phyloP scores from a whole-genome alignment of 139 green algal species.

The Eudorina sp. region DNA sequence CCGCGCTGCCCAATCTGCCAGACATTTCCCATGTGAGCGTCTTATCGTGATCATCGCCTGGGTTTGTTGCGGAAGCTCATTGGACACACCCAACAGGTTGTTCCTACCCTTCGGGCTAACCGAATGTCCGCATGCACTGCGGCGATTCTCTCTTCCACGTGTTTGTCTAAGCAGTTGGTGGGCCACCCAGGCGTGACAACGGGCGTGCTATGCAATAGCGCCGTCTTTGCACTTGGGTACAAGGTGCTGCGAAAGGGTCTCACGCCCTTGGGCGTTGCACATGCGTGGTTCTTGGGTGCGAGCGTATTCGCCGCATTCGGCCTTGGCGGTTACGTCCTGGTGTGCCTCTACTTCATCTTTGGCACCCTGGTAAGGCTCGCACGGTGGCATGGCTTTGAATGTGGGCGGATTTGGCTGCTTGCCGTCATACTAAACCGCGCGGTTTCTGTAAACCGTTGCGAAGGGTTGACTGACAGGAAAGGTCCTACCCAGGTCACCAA shows the following conservation, averaged over 20 bases:
- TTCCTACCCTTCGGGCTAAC: too few relatives aligned
- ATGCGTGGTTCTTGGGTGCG: slow-evolving; percentile 86
- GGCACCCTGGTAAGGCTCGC: slow-evolving; percentile 78
- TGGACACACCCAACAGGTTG: too few relatives aligned
- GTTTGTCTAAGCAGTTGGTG: background rate
- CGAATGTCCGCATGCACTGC: too few relatives aligned
- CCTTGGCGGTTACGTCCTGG: slow-evolving; percentile 80
- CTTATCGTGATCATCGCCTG: too few relatives aligned
- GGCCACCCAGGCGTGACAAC: slow-evolving; percentile 47
- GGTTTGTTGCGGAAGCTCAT: too few relatives aligned
- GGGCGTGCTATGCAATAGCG: slow-evolving; percentile 39
- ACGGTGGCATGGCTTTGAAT: background rate
- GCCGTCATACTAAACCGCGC: too few relatives aligned
- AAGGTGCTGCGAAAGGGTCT: slow-evolving; percentile 83
- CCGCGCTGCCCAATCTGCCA: too few relatives aligned
- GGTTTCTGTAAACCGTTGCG: too few relatives aligned
- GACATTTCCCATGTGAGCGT: too few relatives aligned
- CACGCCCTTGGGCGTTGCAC: slow-evolving; percentile 73
- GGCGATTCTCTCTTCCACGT: background rate
- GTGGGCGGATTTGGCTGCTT: background rate
- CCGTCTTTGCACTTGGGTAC: slow-evolving; percentile 65
- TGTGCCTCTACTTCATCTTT: slow-evolving; percentile 97
- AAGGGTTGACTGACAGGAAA: too few relatives aligned
- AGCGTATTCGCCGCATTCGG: slow-evolving; percentile 89
- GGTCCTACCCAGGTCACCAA: slow-evolving; percentile 98